Conservation (phyloP, 495 filamentous ascomycete species). For the Tuber magnatum region DNA sequence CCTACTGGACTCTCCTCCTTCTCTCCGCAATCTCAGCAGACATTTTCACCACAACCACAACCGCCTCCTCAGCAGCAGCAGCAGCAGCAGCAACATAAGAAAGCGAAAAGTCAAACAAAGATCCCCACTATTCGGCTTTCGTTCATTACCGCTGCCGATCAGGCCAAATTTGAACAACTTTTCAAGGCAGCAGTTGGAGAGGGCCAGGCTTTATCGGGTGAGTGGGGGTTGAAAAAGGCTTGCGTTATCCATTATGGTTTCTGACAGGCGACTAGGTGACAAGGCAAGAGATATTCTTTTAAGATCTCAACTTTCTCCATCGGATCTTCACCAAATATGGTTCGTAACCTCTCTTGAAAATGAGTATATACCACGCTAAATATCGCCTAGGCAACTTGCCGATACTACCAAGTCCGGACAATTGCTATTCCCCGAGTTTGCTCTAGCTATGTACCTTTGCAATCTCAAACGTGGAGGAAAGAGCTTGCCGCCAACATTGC, state of each 20-base stretch:
- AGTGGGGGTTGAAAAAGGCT: not conserved
- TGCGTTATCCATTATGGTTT: slow-evolving; percentile 6
- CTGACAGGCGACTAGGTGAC: slow-evolving; percentile 50
- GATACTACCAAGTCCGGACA: slow-evolving; percentile 97
- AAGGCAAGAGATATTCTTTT: slow-evolving; percentile 82
- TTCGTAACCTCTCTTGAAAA: slow-evolving; percentile 10
- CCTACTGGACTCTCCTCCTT: slow-evolving; percentile 53
- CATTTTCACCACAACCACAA: slow-evolving; percentile 39
- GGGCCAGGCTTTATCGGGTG: slow-evolving; percentile 75
- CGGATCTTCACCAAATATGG: slow-evolving; percentile 56
- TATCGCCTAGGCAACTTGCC: slow-evolving; percentile 64
- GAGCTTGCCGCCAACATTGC: slow-evolving; percentile 62
- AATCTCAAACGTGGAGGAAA: slow-evolving; percentile 87
- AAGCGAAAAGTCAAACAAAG: slow-evolving; percentile 51
- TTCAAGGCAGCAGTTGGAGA: slow-evolving; percentile 94
- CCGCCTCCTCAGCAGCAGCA: slow-evolving; percentile 53
- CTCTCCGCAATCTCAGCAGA: slow-evolving; percentile 47
- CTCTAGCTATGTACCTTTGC: slow-evolving; percentile 97
- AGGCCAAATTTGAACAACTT: slow-evolving; percentile 94
- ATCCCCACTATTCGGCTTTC: slow-evolving; percentile 95
- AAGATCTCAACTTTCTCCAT: slow-evolving; percentile 74
- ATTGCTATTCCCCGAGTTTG: slow-evolving; percentile 95
- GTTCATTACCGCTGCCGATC: slow-evolving; percentile 91
- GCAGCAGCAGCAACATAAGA: slow-evolving; percentile 53
- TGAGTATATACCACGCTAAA: slow-evolving; percentile 13